Evolutionary conservation across 768 basidiomycete genomes (phyloP).

Genomic region (Naematelia encephala): DNA sequence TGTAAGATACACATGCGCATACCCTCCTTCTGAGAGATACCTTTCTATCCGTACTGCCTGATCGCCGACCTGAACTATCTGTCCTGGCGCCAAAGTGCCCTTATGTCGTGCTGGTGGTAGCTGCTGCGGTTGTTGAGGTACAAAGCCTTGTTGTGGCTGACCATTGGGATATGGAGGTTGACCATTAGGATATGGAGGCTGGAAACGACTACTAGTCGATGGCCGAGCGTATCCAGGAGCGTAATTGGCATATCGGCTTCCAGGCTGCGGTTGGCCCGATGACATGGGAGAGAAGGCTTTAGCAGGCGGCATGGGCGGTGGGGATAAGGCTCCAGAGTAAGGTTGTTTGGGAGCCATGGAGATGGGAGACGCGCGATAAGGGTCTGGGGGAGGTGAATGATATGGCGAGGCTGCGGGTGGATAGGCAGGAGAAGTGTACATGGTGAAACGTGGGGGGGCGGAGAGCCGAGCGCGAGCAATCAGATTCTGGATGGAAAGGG

Average conservation of each 20-base stretch:
- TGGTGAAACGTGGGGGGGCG: background rate
- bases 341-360: conserved; percentile 13
- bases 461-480: background rate
- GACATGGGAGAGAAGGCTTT: conserved; percentile 16
- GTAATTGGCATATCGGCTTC: background rate
- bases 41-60: conserved; percentile 86
- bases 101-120: conserved; percentile 37
- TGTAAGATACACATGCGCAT: conserved; percentile 96
- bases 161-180: background rate
- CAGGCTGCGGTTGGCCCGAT: conserved; percentile 1
- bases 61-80: conserved; percentile 76
- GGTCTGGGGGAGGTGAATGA: conserved; percentile 8
- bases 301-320: conserved; percentile 7
- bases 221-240: background rate
- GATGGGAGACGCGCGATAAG: conserved; percentile 14
- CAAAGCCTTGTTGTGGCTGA: background rate
- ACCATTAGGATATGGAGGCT: background rate
- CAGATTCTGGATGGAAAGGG: background rate
- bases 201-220: background rate
- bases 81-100: conserved; percentile 60
- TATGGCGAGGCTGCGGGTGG: conserved; percentile 1
- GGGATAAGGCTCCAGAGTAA: conserved; percentile 12
- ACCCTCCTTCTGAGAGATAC: conserved; percentile 97
- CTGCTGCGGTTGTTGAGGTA: conserved; percentile 15
- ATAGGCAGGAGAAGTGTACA: conserved; percentile 3